A percentile compares a stretch with the other conserved stretches of the same genome.
These are phyloP conservation scores for Lachnellula cervina DNA, from an alignment of 2,329 filamentous ascomycete species.

Conservation along the genomic window DNA sequence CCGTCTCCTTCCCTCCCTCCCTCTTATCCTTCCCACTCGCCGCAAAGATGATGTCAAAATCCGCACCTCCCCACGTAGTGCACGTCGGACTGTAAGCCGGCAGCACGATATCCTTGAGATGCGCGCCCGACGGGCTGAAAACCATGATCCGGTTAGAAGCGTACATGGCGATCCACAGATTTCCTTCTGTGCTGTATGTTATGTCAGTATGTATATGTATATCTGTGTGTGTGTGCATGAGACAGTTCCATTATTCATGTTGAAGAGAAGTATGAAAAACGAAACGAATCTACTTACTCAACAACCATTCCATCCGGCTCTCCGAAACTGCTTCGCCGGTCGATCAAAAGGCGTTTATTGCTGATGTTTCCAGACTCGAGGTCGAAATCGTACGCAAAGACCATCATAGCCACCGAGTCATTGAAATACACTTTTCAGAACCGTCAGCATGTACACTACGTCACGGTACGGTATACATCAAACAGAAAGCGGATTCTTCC, in stretches of 20 bases:
- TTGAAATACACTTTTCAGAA: constrained; percentile 31
- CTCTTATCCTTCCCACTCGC: constrained; percentile 28
- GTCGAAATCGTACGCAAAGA: constrained; percentile 34
- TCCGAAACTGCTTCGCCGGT: constrained; percentile 8
- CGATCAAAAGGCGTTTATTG: constrained; percentile 27
- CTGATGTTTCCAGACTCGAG: constrained; percentile 30
- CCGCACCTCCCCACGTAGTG: constrained; percentile 35
- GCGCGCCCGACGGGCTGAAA: constrained; percentile 30
- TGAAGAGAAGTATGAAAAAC: too few relatives aligned
- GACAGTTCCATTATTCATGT: too few relatives aligned
- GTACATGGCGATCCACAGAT: constrained; percentile 36
- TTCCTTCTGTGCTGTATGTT: constrained; percentile 30
- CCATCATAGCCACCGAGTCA: constrained; percentile 32
- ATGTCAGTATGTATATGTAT: too few relatives aligned
- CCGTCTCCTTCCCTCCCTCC: too few relatives aligned
- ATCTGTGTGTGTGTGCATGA: too few relatives aligned
- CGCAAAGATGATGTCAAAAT: constrained; percentile 33
- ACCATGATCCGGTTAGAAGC: constrained; percentile 33
- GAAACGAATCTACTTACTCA: constrained; percentile 34
- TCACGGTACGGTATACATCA: too few relatives aligned
- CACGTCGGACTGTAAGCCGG: constrained; percentile 33
- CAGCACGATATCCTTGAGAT: constrained; percentile 33
- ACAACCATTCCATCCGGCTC: constrained; percentile 37
- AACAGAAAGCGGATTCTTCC: too few relatives aligned
- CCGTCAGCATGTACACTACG: too few relatives aligned